These are phyloP conservation scores for Microsporum ferrugineum DNA, from an alignment of 2,329 filamentous ascomycete genomes.

Conservation along the genomic window DNA sequence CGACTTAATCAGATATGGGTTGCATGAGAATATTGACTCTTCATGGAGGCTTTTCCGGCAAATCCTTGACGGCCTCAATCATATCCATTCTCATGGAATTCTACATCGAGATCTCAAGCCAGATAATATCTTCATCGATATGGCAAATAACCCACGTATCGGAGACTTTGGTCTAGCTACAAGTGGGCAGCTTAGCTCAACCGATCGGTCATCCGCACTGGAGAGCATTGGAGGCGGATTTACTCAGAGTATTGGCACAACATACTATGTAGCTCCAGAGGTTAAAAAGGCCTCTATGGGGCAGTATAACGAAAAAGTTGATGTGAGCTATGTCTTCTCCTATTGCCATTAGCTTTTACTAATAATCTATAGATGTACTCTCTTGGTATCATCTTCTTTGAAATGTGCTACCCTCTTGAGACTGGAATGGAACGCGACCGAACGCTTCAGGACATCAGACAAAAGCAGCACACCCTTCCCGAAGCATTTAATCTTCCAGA, in stretches of 20 bases:
- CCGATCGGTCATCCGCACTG: slow-evolving; percentile 27
- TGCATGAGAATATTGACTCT: slow-evolving; percentile 63
- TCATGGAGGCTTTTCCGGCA: slow-evolving; percentile 87
- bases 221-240: slow-evolving; percentile 30
- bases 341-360: slow-evolving; percentile 10
- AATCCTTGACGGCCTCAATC: slow-evolving; percentile 74
- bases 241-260: slow-evolving; percentile 56
- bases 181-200: slow-evolving; percentile 53
- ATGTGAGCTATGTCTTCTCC: slow-evolving; percentile 44
- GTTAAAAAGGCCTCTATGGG: slow-evolving; percentile 63
- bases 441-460: slow-evolving; percentile 58
- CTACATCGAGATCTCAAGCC: slow-evolving; percentile 95
- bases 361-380: slow-evolving; percentile 65
- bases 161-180: slow-evolving; percentile 94
- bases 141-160: slow-evolving; percentile 81
- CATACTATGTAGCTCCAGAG: slow-evolving; percentile 88
- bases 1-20: slow-evolving; percentile 66
- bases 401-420: slow-evolving; percentile 66
- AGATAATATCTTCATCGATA: slow-evolving; percentile 94
- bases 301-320: slow-evolving; percentile 84
- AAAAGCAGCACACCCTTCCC: slow-evolving; percentile 58
- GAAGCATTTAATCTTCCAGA: slow-evolving; percentile 59
- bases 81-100: slow-evolving; percentile 83
- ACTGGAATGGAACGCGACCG: slow-evolving; percentile 54
- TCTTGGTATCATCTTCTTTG: slow-evolving; percentile 92